Conservation (phyloP, 768 basidiomycete species). For the Mycena albidolilacea region DNA sequence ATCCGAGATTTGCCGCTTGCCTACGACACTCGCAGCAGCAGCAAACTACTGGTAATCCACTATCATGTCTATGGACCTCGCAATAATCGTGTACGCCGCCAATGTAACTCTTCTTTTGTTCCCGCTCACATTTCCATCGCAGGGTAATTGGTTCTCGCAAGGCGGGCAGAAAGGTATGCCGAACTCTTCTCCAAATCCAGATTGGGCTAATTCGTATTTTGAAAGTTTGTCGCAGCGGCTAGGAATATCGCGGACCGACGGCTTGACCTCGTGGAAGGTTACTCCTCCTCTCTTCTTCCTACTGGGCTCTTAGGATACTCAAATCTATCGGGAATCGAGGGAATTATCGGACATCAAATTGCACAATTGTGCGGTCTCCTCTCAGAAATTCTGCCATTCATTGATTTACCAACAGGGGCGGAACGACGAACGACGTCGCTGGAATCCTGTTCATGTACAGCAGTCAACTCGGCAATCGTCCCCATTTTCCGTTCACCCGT, state of each 20-base stretch:
- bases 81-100: slow-evolving; percentile 17
- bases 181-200: slow-evolving; percentile 4
- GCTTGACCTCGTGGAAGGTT: slow-evolving; percentile 17
- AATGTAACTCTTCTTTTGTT: not conserved
- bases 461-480: not conserved
- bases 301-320: not conserved
- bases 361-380: slow-evolving; percentile 17
- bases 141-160: slow-evolving; percentile 25
- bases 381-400: slow-evolving; percentile 12
- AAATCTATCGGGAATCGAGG: slow-evolving; percentile 17
- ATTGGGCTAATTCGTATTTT: slow-evolving; percentile 2
- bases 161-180: slow-evolving; percentile 19
- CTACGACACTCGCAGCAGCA: slow-evolving; percentile 4
- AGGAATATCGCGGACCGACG: slow-evolving; percentile 13
- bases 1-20: not conserved
- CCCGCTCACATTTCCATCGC: not conserved
- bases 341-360: slow-evolving; percentile 18
- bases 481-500: slow-evolving; percentile 14
- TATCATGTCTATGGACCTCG: slow-evolving; percentile 10
- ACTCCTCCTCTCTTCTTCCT: slow-evolving; percentile 11
- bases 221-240: slow-evolving; percentile 16
- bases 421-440: slow-evolving; percentile 13
- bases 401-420: slow-evolving; percentile 12
- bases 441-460: slow-evolving; percentile 19
- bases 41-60: slow-evolving; percentile 4